Evolutionary conservation across 164 flowering plant genomes (phyloP), one percentile per base, ranked within the genome.

Genomic region (Hamamelis virginiana): DNA sequence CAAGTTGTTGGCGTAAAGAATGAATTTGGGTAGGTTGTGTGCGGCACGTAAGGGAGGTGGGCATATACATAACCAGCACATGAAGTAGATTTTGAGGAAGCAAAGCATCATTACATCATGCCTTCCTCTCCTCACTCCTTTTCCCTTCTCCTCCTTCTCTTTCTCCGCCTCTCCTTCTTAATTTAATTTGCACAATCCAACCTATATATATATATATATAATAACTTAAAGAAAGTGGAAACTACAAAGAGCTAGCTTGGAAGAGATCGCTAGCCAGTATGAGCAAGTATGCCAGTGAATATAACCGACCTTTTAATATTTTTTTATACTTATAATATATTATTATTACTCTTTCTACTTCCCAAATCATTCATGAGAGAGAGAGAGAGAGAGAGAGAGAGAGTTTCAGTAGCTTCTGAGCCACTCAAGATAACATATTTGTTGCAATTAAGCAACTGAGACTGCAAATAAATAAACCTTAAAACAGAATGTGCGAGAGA

Each of bases 11-110:
- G 84, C 77, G 80, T 83, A 74, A 71, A 71, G 75, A 74, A 71
- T 66, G 63, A 57, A 73, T 25, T 53, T 72, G 67, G 59, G 62
- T 62, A 68, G 80, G 80, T 79, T 80, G 82, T 80, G 81, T 76
- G 85, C 58, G 52, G 87, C 87, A 84, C 85, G 85, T 77, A 77
- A 80, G 61, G 71, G n/a, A n/a, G n/a, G n/a, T n/a, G n/a, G 51
- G 19, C 33, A 66, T 69, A 62, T 71, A 67, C 80, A 71, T 33
- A 33, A 33, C 41, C 41, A 62, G 68, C 73, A 59, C 18, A 67
- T 67, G 51, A 43, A 60, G 50, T 59, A 59, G 65, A 52, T 67
- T 65, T 53, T 26, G 44, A 68, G 46, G 74, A 78, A 78, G 81
- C 33, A 79, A 76, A 74, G 82, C 62, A 75, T 75, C 78, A 47